Evolutionary conservation across 305 asterid species (phyloP), one percentile per base, ranked within the genome.

Genomic region (Fraxinus nigra): DNA sequence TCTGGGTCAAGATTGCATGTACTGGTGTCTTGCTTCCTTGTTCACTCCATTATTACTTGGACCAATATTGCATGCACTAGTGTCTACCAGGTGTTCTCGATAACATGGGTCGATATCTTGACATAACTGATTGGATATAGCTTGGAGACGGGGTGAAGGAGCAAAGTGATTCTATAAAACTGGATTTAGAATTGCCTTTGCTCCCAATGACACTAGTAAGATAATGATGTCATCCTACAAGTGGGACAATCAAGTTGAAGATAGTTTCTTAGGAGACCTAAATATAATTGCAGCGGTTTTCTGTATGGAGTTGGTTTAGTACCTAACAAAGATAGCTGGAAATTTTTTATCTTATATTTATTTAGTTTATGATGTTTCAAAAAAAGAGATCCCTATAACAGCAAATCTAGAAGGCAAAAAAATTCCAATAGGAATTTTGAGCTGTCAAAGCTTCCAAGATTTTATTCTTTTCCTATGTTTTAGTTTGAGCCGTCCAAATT

Each of bases 31-130:
- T 24, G 26, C 26, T 24, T 24, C 26, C 26, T 24, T 24, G 26
- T 24, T 24, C 26, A 24, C 26, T 24, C 26, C 26, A 24, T 24
- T 24, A 24, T 24, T 24, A 24, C 26, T 24, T 0, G 99, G 99
- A 98, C 74, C 98, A 94, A 80, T 98, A 95, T 87, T 95, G 99
- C 88, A 93, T 94, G 98, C 99, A 95, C 75, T 94, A 98, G 99
- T 95, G 99, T 90, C 89, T 95, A 43, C 99, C 99, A 0, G 99
- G 22, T 0, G 61, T 48, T 48, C 61, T 22, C 0, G 22, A 48
- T 48, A 48, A 48, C 61, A 16, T 48, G 61, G 98, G 97, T 93
- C 18, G 98, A 95, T 87, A 91, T 95, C 84, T 85, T 95, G 84
- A 78, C 95, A 0, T 95, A 86, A 81, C 90, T 92, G 56, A 90